phyloP scores from a whole-genome alignment of 106 monocot genomes.

The Apostasia shenzhenica region DNA sequence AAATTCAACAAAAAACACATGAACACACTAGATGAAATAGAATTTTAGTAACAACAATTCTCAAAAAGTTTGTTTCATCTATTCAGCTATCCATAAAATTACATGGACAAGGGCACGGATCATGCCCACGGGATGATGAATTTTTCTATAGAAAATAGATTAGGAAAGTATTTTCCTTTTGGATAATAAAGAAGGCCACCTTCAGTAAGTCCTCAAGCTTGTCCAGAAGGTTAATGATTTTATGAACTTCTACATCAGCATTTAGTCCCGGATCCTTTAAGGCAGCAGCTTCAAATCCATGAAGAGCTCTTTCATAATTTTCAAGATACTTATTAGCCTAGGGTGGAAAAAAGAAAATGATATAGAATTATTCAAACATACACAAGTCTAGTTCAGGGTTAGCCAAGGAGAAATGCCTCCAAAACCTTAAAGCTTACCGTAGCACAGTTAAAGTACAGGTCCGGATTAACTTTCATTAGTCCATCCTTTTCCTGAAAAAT shows the following conservation, averaged over 20 bases:
- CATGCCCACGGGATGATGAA: not conserved
- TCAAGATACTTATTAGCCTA: constrained; percentile 92
- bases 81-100: no score
- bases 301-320: constrained; percentile 90
- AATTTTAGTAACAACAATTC: no score
- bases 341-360: constrained; percentile 1
- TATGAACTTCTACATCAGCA: constrained; percentile 68
- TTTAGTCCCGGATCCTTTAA: constrained; percentile 78
- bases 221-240: constrained; percentile 73
- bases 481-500: constrained; percentile 77
- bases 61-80: no score
- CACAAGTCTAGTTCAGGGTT: not conserved
- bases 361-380: not conserved
- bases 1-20: no score
- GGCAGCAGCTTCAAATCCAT: constrained; percentile 90
- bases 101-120: not conserved
- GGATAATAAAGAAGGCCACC: constrained; percentile 32
- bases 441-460: constrained; percentile 84
- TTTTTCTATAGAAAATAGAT: not conserved
- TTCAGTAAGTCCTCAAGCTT: constrained; percentile 71
- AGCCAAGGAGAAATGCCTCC: not conserved
- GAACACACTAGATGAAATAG: no score
- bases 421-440: constrained; percentile 46
- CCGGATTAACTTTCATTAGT: constrained; percentile 68
- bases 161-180: not conserved